Base-by-base conservation (phyloP, 129 eudicot genomes). In the Erigeron canadensis region DNA sequence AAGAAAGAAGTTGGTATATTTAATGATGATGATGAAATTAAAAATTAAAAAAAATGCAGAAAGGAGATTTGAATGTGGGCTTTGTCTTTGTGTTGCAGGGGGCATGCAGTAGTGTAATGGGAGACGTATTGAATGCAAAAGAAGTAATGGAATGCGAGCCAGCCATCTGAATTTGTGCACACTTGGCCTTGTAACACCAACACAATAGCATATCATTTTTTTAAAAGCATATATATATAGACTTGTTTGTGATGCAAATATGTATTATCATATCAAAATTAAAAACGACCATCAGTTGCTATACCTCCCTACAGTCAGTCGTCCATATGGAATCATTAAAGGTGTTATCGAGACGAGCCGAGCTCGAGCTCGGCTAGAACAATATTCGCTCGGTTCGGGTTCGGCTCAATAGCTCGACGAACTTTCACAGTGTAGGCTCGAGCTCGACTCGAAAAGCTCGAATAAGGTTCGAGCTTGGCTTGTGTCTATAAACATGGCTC, bases 31-130 rank as follows among this genome's bases (percentile, higher is more conserved):
- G 57, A 28, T 28, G 34, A 28, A 28, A 28, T 28, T 28, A 28
- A 28, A 28, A 28, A 28, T 1, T 1, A 28, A 28, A 28, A 28
- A 23, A 48, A 12, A 2, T 4, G 56, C 18, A 10, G 34, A 23
- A 55, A 62, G 19, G 4, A 13, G 75, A 28, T 64, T 65, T 63
- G 53, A 77, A 45, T 62, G 73, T 46, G 74, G 59, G 11, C 12
- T 59, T 60, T 79, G 67, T 28, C 39, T 67, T 45, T 54, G 82
- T 63, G 68, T 77, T 46, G 76, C 71, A 64, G 76, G 61, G 61
- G 45, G 58, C 66, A 80, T 77, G 78, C 63, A 68, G 73, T 41
- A 78, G 19, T 41, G 80, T 53, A 74, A 75, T 70, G 75, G 67
- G 74, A 59, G n/a, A 43, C 37, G 62, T 47, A 80, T 73, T 72